Evolutionary conservation across 176 grass and related monocot species (phyloP), one percentile per base, ranked within the genome.

Genomic region (Eleusine coracana): DNA sequence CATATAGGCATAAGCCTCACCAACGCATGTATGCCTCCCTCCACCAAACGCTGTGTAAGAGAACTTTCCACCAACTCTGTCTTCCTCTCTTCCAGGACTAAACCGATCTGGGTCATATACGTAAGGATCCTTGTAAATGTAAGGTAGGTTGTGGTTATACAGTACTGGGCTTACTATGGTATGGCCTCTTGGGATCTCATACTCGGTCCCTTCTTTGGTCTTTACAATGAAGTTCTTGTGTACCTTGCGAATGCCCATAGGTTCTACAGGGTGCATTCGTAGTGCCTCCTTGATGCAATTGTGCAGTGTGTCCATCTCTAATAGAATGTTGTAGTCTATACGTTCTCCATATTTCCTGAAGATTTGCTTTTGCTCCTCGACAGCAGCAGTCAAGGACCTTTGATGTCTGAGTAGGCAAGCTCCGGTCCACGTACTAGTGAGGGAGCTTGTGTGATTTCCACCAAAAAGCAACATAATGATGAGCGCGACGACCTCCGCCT

Each of bases 321-420:
- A 5, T 28, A 66, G 5, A 12, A 7, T 15, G 15, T 66, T 16
- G 29, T 66, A 36, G 63, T 70, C 74, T 14, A 76, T 25, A 5
- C 23, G 34, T 11, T 73, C 46, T 14, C 90, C 80, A 3, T 86
- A 70, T 18, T 61, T 77, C 34, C 10, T 49, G 29, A 86, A 16
- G 27, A 86, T 58, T 28, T 74, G 68, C 82, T 86, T 89, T 73
- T 92, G 90, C 79, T 92, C 90, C 40, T 89, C 63, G 3, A 89
- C 3, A 21, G 71, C 90, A 14, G 39, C 71, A 6, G 29, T 8
- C 6, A 89, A 38, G 44, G 34, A 92, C 42, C 59, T 42, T 28
- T 68, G 46, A 49, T 75, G 21, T 12, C 71, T 62, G 51, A 80
- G 78, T 20, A 92, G 75, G 83, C 82, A 76, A 34, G 78, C 73